Evolutionary conservation across 257 asterid genomes (phyloP).

Genomic region (Parsonsia alboflavescens): DNA sequence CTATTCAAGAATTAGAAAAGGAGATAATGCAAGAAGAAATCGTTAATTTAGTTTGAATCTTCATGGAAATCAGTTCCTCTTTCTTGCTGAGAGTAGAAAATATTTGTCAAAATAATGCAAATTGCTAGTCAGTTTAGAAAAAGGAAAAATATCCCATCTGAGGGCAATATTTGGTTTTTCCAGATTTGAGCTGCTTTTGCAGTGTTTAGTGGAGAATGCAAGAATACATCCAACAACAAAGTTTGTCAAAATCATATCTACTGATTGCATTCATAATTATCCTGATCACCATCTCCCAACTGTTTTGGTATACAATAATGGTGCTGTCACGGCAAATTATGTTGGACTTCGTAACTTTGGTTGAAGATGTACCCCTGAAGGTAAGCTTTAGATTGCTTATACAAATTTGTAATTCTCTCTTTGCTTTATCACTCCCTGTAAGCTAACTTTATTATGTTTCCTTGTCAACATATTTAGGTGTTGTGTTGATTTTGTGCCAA

Average conservation of each 20-base stretch:
- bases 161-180: conserved; percentile 23
- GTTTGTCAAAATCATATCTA: too few relatives aligned
- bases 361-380: conserved; percentile 92
- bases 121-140: too few relatives aligned
- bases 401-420: neutral
- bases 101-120: too few relatives aligned
- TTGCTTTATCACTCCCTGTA: neutral
- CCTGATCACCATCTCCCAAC: conserved; percentile 94
- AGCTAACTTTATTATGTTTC: conserved; percentile 1
- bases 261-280: too few relatives aligned
- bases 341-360: conserved; percentile 77
- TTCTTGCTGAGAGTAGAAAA: too few relatives aligned
- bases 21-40: too few relatives aligned
- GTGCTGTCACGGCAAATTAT: conserved; percentile 81
- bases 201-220: too few relatives aligned
- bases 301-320: conserved; percentile 67
- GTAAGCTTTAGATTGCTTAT: conserved; percentile 29
- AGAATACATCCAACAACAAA: too few relatives aligned
- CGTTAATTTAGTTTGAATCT: too few relatives aligned
- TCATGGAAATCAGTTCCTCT: too few relatives aligned
- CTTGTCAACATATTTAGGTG: conserved; percentile 45
- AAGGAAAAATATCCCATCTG: too few relatives aligned
- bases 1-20: too few relatives aligned
- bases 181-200: conserved; percentile 79
- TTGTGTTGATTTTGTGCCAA: conserved; percentile 77